phyloP scores from a whole-genome alignment of 2,329 filamentous ascomycete genomes.

The Talaromyces atroroseus region DNA sequence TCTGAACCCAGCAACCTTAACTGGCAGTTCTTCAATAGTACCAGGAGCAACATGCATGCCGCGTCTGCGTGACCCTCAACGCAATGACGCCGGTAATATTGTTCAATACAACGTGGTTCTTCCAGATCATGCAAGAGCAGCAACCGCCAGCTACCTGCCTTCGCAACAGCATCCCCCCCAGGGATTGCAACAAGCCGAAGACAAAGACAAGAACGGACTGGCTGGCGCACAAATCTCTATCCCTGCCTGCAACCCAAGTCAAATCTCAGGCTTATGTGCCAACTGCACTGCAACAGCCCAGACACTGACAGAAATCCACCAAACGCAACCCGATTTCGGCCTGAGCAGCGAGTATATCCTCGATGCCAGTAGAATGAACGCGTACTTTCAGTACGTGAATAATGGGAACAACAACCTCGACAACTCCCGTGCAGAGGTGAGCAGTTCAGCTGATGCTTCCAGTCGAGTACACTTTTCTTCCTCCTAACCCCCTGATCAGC shows the following conservation, averaged over 20 bases:
- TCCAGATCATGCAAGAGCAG: background rate
- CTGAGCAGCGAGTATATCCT: background rate
- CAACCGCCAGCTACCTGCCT: background rate
- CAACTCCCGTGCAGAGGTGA: background rate
- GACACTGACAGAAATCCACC: background rate
- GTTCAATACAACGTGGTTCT: background rate
- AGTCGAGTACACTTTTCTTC: background rate
- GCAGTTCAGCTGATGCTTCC: background rate
- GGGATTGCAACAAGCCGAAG: background rate
- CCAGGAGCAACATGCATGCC: background rate
- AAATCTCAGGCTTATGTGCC: conserved; percentile 2
- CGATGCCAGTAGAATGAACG: background rate
- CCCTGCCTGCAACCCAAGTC: too few relatives aligned
- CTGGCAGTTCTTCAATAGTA: background rate
- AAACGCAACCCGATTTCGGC: background rate
- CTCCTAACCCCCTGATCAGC: background rate
- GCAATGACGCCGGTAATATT: background rate
- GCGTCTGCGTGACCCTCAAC: background rate
- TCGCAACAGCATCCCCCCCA: background rate
- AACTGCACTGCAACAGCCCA: background rate
- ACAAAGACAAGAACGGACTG: background rate
- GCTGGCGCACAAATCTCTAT: background rate
- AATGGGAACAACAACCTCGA: background rate
- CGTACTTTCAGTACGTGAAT: background rate
- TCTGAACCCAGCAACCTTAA: background rate